Evolutionary conservation across 2,329 filamentous ascomycete species (phyloP).

Genomic region (Acrocalymma vagum): DNA sequence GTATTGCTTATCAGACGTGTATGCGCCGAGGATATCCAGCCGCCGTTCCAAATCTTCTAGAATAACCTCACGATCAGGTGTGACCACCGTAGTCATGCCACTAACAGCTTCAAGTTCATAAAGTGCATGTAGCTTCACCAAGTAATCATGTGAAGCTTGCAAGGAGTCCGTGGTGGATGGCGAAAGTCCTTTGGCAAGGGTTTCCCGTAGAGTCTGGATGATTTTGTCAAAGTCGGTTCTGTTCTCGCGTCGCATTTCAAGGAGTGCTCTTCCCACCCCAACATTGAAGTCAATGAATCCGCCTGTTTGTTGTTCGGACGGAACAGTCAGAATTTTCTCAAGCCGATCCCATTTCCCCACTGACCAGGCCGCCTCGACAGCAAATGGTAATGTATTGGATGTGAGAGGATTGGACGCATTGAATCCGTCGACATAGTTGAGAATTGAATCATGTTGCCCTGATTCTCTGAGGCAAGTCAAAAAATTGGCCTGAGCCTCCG

Average conservation of each 20-base stretch:
- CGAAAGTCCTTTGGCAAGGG: conserved; percentile 77
- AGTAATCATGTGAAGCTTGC: conserved; percentile 82
- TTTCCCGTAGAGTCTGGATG: conserved; percentile 72
- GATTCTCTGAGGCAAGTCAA: conserved; percentile 91
- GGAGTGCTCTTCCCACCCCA: conserved; percentile 74
- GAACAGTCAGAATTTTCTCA: conserved; percentile 64
- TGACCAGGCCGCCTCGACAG: conserved; percentile 91
- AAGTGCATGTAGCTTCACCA: conserved; percentile 86
- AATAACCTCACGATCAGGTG: conserved; percentile 41
- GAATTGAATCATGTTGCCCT: conserved; percentile 89
- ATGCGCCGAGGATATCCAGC: conserved; percentile 89
- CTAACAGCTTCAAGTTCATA: conserved; percentile 86
- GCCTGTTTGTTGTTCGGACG: conserved; percentile 49
- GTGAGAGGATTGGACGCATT: conserved; percentile 47
- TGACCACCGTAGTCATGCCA: conserved; percentile 45
- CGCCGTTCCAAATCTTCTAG: conserved; percentile 73
- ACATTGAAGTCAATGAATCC: conserved; percentile 78
- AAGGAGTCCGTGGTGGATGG: conserved; percentile 80
- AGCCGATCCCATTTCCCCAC: conserved; percentile 83
- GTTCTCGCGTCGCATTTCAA: conserved; percentile 65
- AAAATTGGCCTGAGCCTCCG: conserved; percentile 82
- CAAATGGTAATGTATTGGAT: conserved; percentile 75
- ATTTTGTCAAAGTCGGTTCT: conserved; percentile 62
- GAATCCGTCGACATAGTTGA: conserved; percentile 87
- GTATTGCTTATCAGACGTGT: conserved; percentile 93